Conservation (phyloP, 106 monocot species). For the Posidonia australis region DNA sequence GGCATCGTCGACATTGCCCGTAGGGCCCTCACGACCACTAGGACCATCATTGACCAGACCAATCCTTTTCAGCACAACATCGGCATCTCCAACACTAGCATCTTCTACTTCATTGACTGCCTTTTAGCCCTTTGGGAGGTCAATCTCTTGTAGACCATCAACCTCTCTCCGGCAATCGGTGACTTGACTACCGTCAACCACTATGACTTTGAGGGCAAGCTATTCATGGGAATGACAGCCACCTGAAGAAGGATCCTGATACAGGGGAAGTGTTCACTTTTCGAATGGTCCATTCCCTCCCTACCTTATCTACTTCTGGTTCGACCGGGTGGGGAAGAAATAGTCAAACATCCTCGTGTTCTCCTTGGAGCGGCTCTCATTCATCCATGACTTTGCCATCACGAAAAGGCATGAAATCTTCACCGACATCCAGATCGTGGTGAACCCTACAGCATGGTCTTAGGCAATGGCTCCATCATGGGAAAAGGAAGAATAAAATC, state of each 20-base stretch:
- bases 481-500: no score
- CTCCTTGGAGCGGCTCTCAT: no score
- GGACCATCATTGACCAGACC: not conserved
- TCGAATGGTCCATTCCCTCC: constrained; percentile 3
- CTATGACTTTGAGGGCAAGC: constrained; percentile 10
- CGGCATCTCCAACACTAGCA: no score
- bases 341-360: constrained; percentile 61
- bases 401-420: constrained; percentile 47
- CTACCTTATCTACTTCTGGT: constrained; percentile 34
- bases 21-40: not conserved
- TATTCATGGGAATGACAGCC: constrained; percentile 15
- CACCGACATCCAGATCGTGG: constrained; percentile 66
- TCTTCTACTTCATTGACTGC: constrained; percentile 3
- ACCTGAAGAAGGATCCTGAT: constrained; percentile 15
- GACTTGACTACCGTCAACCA: constrained; percentile 4
- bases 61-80: no score
- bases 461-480: constrained; percentile 36
- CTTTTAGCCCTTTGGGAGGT: constrained; percentile 20
- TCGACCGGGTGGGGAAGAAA: constrained; percentile 44
- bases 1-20: constrained; percentile 2
- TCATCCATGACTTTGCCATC: no score
- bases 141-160: constrained; percentile 14
- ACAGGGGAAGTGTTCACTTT: constrained; percentile 21
- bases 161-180: constrained; percentile 8
- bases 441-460: constrained; percentile 69